A percentile compares a stretch with the other conserved stretches of the same genome.
Conservation (phyloP, 1,139 yeast genomes). For the Suhomyces yuchorum region DNA sequence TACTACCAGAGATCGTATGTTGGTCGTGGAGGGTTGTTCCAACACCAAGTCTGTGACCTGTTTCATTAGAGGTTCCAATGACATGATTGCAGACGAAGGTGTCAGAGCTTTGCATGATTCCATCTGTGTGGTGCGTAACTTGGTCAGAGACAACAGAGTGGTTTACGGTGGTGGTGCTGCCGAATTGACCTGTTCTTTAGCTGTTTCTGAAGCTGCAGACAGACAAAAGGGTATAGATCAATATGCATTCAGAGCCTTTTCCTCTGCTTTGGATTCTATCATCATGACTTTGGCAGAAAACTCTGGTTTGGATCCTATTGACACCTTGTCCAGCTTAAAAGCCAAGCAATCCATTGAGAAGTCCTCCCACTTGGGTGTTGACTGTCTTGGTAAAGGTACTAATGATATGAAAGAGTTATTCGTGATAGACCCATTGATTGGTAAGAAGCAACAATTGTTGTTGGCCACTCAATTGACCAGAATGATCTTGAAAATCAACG, state of each 20-base stretch:
- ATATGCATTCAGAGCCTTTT: constrained; percentile 94
- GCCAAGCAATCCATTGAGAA: constrained; percentile 79
- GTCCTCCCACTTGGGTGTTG: constrained; percentile 81
- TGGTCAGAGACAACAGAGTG: constrained; percentile 86
- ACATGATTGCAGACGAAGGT: constrained; percentile 97
- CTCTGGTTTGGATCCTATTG: constrained; percentile 93
- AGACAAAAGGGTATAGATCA: constrained; percentile 93
- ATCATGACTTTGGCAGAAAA: constrained; percentile 97
- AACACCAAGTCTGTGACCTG: constrained; percentile 92
- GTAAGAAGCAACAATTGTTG: constrained; percentile 92
- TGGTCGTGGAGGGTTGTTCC: constrained; percentile 88
- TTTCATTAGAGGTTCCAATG: constrained; percentile 91
- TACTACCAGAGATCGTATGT: constrained; percentile 94
- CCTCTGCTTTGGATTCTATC: constrained; percentile 85
- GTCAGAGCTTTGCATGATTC: constrained; percentile 96
- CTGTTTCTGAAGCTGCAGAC: constrained; percentile 91
- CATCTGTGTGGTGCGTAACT: constrained; percentile 93
- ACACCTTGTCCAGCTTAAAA: constrained; percentile 80
- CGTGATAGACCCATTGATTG: constrained; percentile 95
- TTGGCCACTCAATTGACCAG: constrained; percentile 96
- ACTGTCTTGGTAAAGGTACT: constrained; percentile 85
- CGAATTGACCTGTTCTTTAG: constrained; percentile 89
- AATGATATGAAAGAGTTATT: constrained; percentile 91
- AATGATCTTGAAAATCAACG: constrained; percentile 95
- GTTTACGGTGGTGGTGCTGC: constrained; percentile 99